A percentile compares a stretch with the other conserved stretches of the same genome.
phyloP scores from a whole-genome alignment of 768 basidiomycete species.

The Pleurotus tuber-regium region DNA sequence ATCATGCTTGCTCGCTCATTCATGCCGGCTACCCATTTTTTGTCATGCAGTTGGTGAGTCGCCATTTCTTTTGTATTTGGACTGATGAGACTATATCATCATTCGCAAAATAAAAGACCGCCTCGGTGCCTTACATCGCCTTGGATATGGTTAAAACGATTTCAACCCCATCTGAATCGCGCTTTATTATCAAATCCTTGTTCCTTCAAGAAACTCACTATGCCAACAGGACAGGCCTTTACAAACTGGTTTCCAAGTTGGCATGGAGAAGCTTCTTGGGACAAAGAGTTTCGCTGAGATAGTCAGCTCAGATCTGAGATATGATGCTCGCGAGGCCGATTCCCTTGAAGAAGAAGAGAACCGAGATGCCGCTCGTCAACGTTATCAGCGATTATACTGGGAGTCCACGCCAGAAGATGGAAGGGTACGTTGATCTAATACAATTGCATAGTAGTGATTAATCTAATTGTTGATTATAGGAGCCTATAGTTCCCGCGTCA shows the following conservation, averaged over 20 bases:
- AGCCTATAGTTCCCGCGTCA: slow-evolving; percentile 57
- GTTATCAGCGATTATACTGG: slow-evolving; percentile 76
- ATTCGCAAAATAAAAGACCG: slow-evolving; percentile 72
- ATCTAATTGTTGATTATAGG: slow-evolving; percentile 33
- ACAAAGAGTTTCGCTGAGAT: slow-evolving; percentile 30
- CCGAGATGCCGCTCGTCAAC: slow-evolving; percentile 53
- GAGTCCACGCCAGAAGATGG: slow-evolving; percentile 71
- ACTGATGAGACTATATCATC: slow-evolving; percentile 57
- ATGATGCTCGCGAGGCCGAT: slow-evolving; percentile 60
- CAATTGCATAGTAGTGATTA: neutral
- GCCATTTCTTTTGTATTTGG: neutral
- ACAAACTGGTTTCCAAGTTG: slow-evolving; percentile 76
- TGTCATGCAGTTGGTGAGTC: slow-evolving; percentile 38
- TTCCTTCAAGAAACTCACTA: no score
- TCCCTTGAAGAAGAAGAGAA: slow-evolving; percentile 53
- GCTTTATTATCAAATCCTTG: no score
- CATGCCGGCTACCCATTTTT: slow-evolving; percentile 9
- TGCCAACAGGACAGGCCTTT: slow-evolving; percentile 56
- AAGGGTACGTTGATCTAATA: slow-evolving; percentile 39
- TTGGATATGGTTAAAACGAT: slow-evolving; percentile 53
- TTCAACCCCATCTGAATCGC: slow-evolving; percentile 79
- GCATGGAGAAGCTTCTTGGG: slow-evolving; percentile 80
- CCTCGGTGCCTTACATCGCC: slow-evolving; percentile 63
- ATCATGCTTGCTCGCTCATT: slow-evolving; percentile 15
- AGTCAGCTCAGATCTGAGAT: neutral